phyloP scores from a whole-genome alignment of 306 rosid species.

The Betula pendula region DNA sequence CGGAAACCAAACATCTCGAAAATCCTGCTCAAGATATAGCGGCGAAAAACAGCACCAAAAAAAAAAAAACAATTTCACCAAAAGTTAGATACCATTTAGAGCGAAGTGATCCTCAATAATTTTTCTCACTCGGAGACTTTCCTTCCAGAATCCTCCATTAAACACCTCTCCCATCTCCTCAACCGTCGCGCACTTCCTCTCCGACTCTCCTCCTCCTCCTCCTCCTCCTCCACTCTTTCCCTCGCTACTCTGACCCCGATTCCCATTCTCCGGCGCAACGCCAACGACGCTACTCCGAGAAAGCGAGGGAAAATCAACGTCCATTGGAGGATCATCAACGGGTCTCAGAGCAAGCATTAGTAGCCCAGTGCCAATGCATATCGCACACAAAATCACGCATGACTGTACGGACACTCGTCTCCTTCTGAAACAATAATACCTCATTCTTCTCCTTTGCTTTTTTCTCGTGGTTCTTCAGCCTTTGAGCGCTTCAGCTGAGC shows the following conservation, averaged over 20 bases:
- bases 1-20: neutral
- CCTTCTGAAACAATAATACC: constrained; percentile 37
- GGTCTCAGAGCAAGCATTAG: constrained; percentile 53
- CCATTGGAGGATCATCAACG: constrained; percentile 63
- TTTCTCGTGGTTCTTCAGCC: constrained; percentile 3
- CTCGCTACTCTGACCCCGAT: neutral
- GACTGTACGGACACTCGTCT: constrained; percentile 46
- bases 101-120: constrained; percentile 61
- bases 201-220: constrained; percentile 6
- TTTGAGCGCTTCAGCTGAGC: constrained; percentile 8
- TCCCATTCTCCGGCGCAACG: neutral
- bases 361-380: constrained; percentile 47
- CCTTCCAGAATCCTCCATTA: constrained; percentile 35
- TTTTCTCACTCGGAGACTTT: constrained; percentile 62
- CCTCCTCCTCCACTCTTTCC: constrained; percentile 10
- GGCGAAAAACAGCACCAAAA: neutral
- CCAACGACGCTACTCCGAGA: constrained; percentile 22
- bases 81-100: constrained; percentile 51
- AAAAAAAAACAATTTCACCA: neutral
- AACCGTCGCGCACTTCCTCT: constrained; percentile 63
- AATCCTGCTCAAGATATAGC: constrained; percentile 4
- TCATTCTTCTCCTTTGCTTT: constrained; percentile 35
- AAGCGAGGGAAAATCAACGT: constrained; percentile 33
- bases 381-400: constrained; percentile 46
- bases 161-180: constrained; percentile 82